Evolutionary conservation across 495 filamentous ascomycete species (phyloP).

Genomic region (Aspergillus saccharolyticus): DNA sequence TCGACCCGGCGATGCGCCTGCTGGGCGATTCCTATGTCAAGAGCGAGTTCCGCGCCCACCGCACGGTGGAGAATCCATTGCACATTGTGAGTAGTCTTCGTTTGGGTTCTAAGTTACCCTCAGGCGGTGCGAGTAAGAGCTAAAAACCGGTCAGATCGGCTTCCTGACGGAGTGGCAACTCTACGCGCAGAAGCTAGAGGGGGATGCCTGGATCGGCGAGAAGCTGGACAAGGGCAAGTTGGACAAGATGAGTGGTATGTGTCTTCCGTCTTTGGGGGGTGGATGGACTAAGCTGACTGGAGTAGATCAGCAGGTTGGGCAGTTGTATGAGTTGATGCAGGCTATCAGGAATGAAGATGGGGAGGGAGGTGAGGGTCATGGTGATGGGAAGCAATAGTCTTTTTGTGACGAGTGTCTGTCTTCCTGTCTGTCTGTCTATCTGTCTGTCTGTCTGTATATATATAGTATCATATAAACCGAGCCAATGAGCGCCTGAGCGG

Average conservation of each 20-base stretch:
- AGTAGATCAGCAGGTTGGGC: constrained; percentile 84
- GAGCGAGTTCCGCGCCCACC: constrained; percentile 80
- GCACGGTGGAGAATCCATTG: constrained; percentile 78
- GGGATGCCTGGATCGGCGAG: constrained; percentile 72
- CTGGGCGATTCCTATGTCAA: constrained; percentile 90
- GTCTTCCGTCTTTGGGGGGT: constrained; percentile 11
- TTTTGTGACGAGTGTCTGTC: too few relatives aligned
- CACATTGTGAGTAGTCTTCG: constrained; percentile 63
- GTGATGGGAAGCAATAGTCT: constrained; percentile 12
- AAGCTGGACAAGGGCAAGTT: constrained; percentile 73
- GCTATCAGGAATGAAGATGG: constrained; percentile 55
- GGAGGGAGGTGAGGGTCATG: constrained; percentile 18
- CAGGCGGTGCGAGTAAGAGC: neutral
- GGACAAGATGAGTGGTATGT: constrained; percentile 91
- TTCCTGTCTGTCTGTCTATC: too few relatives aligned
- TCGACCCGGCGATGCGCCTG: constrained; percentile 68
- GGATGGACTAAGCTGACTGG: constrained; percentile 4
- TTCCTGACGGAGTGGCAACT: constrained; percentile 96
- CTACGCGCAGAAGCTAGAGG: constrained; percentile 87
- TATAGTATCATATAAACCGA: neutral
- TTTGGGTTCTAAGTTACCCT: neutral
- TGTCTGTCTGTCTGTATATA: too few relatives aligned
- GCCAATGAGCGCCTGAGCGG: too few relatives aligned
- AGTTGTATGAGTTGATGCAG: constrained; percentile 91
- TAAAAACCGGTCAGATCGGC: constrained; percentile 59